Percentiles rank a stretch among this genome's conserved stretches.
Evolutionary conservation across 176 grass and related monocot species (phyloP).

Genomic region (Themeda triandra): DNA sequence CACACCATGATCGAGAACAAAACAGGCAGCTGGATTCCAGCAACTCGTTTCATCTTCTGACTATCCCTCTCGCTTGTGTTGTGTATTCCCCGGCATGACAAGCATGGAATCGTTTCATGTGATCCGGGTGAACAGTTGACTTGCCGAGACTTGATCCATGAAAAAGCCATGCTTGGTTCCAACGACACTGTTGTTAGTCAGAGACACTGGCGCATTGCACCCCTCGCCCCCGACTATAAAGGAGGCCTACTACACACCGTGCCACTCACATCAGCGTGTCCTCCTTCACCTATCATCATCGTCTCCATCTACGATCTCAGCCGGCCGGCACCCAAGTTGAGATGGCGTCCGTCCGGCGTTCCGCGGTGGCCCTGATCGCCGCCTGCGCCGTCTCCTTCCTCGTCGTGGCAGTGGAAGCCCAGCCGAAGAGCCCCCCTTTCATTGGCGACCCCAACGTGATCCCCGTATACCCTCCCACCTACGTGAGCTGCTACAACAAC

Average conservation of each 20-base stretch:
- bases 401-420: neutral
- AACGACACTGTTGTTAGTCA: constrained; percentile 36
- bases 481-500: constrained; percentile 40
- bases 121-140: constrained; percentile 35
- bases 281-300: neutral
- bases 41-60: neutral
- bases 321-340: neutral
- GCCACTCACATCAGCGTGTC: neutral
- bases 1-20: neutral
- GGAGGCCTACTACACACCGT: neutral
- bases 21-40: neutral
- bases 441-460: constrained; percentile 22
- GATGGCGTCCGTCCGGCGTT: constrained; percentile 18
- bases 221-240: neutral
- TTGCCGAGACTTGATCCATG: constrained; percentile 21
- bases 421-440: constrained; percentile 5
- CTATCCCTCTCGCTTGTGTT: neutral
- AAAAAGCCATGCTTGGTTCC: constrained; percentile 48
- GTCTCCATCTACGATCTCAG: neutral
- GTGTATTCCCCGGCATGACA: constrained; percentile 12
- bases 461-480: neutral
- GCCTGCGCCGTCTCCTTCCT: neutral
- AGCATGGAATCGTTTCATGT: constrained; percentile 55
- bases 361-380: neutral
- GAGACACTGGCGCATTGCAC: neutral